These are phyloP conservation scores for Chimonanthus praecox DNA, from an alignment of 164 flowering plant genomes.

Conservation along the genomic window DNA sequence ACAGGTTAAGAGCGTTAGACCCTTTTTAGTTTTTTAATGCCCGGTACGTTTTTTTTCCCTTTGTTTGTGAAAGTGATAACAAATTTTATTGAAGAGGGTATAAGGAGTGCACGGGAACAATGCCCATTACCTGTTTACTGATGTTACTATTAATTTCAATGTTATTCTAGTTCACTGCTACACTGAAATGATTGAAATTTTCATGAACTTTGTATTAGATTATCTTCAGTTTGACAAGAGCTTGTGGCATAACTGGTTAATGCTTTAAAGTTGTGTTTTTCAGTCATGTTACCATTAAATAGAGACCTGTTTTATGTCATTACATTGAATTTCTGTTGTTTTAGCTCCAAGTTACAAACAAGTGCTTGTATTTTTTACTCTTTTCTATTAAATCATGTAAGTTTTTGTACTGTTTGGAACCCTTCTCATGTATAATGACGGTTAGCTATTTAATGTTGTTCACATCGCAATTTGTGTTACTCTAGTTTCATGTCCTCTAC, in stretches of 20 bases:
- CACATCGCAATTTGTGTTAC: neutral
- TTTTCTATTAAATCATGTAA: no score
- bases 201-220: neutral
- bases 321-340: no score
- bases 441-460: neutral
- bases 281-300: no score
- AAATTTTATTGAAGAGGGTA: neutral
- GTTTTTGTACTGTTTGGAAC: neutral
- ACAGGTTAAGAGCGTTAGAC: constrained; percentile 39
- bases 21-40: neutral
- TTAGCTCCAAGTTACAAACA: no score
- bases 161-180: neutral
- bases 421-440: neutral
- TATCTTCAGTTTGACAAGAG: no score
- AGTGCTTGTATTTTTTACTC: no score
- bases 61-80: neutral
- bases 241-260: no score
- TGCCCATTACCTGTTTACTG: no score
- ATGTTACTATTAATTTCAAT: neutral
- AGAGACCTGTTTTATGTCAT: no score
- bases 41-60: neutral
- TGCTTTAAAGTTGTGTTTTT: no score
- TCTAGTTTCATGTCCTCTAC: neutral
- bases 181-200: neutral
- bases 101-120: no score